Conservation (phyloP, 148 eudicot species). For the Nepenthes gracilis region DNA sequence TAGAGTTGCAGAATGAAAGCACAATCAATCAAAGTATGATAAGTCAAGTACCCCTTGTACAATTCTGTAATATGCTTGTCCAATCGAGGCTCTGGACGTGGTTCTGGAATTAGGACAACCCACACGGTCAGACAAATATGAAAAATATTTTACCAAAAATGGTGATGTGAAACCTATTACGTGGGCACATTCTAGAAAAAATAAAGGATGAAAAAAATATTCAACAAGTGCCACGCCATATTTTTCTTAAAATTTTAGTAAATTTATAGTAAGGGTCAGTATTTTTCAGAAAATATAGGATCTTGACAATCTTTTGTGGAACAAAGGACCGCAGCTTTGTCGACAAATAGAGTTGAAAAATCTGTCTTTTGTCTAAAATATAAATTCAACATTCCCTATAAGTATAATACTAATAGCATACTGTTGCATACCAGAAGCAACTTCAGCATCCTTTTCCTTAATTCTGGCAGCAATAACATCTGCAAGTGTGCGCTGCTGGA, state of each 20-base stretch:
- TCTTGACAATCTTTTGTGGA: too few relatives aligned
- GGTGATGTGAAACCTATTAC: neutral
- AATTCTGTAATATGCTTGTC: constrained; percentile 52
- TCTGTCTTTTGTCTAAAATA: constrained; percentile 21
- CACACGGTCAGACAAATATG: neutral
- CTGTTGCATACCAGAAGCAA: constrained; percentile 40
- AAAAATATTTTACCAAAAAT: neutral
- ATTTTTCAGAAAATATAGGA: neutral
- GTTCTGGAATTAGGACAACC: constrained; percentile 25
- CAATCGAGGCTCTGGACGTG: constrained; percentile 36
- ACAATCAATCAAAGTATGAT: neutral
- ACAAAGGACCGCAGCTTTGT: neutral
- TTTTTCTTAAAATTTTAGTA: neutral
- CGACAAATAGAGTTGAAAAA: neutral
- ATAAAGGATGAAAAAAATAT: too few relatives aligned
- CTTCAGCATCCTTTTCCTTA: constrained; percentile 49
- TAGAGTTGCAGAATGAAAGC: neutral
- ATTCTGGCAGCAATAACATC: constrained; percentile 67
- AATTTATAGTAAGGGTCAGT: neutral
- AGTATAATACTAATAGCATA: neutral
- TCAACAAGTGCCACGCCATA: too few relatives aligned
- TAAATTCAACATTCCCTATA: constrained; percentile 11
- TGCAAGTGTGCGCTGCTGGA: constrained; percentile 64
- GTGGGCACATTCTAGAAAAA: too few relatives aligned
- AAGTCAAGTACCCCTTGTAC: constrained; percentile 56